Evolutionary conservation across 306 rosid species (phyloP).

Genomic region (Purshia tridentata): DNA sequence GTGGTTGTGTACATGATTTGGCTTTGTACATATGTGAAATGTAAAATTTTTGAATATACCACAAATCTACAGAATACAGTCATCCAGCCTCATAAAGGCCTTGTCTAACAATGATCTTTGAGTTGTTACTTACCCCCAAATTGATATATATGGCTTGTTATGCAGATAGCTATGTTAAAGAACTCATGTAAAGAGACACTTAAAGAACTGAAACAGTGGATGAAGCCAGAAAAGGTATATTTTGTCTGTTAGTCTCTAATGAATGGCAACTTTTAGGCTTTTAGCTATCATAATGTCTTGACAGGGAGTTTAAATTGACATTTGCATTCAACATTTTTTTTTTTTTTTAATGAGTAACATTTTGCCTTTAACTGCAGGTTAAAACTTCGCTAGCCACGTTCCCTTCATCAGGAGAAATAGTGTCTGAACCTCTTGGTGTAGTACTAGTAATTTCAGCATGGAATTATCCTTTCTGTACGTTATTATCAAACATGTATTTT

Average conservation of each 20-base stretch:
- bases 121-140: neutral
- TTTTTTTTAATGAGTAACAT: neutral
- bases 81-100: neutral
- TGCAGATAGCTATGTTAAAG: constrained; percentile 73
- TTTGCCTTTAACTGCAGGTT: constrained; percentile 48
- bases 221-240: constrained; percentile 77
- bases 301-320: neutral
- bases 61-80: neutral
- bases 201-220: constrained; percentile 68
- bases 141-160: constrained; percentile 25
- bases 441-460: constrained; percentile 83
- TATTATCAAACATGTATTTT: constrained; percentile 17
- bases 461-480: constrained; percentile 99
- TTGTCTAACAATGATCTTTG: neutral
- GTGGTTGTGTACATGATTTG: neutral
- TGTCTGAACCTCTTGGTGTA: constrained; percentile 91
- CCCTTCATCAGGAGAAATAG: constrained; percentile 95
- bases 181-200: constrained; percentile 54
- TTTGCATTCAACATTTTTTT: neutral
- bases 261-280: neutral
- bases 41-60: neutral
- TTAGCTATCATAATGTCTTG: neutral
- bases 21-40: neutral
- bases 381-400: constrained; percentile 67
- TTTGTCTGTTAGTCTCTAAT: constrained; percentile 15